Evolutionary conservation across 73 alveolate genomes (phyloP), one percentile per base, ranked within the genome.

Genomic region (Paramecium pentaurelia): DNA sequence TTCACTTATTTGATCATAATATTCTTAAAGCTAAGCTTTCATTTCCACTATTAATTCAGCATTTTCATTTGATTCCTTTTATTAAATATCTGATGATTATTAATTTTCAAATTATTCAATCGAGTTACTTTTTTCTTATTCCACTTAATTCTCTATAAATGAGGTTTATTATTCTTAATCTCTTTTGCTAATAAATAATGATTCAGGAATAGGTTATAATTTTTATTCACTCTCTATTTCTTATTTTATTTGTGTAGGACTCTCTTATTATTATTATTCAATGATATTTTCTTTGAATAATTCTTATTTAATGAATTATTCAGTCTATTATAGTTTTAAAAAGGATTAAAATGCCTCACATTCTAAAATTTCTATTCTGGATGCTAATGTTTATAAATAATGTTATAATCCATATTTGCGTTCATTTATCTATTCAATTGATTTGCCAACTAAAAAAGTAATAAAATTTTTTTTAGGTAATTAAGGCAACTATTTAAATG

Each of bases 391-490:
- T 59, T 70, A 51, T 83, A 88, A 44, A 49, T 88, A 88, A 28
- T 45, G 28, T 3, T 88, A 83, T 58, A 88, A 77, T 38, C 94
- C 94, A 27, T 42, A 27, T 42, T 49, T 64, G 14, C 94, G 38
- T 45, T 68, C 71, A 51, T 88, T 84, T 14, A 88, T 58, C 42
- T 88, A 83, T 30, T 25, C 89, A 28, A 45, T 58, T 18, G 86
- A 54, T 12, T 88, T 88, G 7, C 86, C 94, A 9, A 80, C 90
- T 64, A 88, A 70, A 12, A 88, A 45, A 42, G 94, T 70, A 6
- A 77, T 14, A 22, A 38, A 77, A 5, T 58, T 27, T 47, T 88
- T 88, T 20, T 80, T 80, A 68, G 94, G 94, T 7, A 88, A 44
- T 30, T 37, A 44, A 16, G 94, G 94, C 37, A 88, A 60, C 30